phyloP scores from a whole-genome alignment of 345 rosid species.

The Gossypium raimondii region DNA sequence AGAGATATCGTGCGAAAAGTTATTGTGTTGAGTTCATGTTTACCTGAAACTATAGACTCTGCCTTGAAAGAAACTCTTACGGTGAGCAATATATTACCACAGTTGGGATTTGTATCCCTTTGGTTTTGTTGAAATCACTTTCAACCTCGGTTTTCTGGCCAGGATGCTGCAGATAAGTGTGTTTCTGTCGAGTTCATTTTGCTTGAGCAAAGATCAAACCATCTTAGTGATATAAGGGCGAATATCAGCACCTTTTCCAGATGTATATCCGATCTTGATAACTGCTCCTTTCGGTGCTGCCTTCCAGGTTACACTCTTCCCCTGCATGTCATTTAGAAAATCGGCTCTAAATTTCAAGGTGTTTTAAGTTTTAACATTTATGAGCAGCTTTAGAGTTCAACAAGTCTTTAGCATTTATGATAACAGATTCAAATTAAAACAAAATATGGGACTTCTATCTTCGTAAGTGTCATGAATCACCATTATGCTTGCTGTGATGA shows the following conservation, averaged over 20 bases:
- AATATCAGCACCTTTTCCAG: conserved; percentile 41
- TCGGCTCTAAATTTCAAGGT: background rate
- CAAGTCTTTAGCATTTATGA: background rate
- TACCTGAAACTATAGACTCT: conserved; percentile 45
- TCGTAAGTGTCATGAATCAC: background rate
- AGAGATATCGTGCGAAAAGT: conserved; percentile 65
- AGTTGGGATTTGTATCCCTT: background rate
- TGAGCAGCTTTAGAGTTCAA: background rate
- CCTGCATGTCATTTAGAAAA: background rate
- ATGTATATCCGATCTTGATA: conserved; percentile 78
- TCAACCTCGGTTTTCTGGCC: conserved; percentile 17
- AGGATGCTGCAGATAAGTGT: conserved; percentile 85
- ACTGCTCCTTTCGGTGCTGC: conserved; percentile 61
- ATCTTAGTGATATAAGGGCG: conserved; percentile 47
- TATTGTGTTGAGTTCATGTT: conserved; percentile 56
- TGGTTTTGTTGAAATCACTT: background rate
- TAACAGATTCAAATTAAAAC: background rate
- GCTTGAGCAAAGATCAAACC: conserved; percentile 49
- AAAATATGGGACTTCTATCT: background rate
- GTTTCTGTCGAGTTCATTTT: conserved; percentile 69
- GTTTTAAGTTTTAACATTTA: background rate
- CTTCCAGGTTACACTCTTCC: conserved; percentile 48
- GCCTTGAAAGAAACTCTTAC: conserved; percentile 40
- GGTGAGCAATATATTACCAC: conserved; percentile 39
- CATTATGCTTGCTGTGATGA: background rate